Evolutionary conservation across 345 rosid species (phyloP), one percentile per base, ranked within the genome.

Genomic region (Gossypium thurberi): DNA sequence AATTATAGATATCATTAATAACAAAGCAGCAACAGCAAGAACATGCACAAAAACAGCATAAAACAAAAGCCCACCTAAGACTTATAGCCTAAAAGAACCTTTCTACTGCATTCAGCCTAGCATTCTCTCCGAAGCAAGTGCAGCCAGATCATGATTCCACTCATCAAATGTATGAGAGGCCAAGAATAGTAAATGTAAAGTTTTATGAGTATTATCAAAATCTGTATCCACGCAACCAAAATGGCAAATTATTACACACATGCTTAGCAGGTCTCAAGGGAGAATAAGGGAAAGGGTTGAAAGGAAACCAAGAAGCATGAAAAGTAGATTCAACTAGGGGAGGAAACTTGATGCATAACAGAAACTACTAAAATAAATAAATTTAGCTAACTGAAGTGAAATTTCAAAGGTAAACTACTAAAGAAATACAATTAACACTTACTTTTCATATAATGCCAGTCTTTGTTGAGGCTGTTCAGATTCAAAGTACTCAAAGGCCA

Each of bases 401-500:
- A 18, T 71, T 40, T 2, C 20, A 10, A 21, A 25, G 5, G 4
- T 20, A 28, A 59, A 6, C 25, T 13, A 57, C 7, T 17, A 47
- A 37, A 50, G 70, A 73, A 0, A 65, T 43, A 28, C 20, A 33
- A 75, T 18, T 20, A 47, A 21, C 18, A 77, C 84, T 75, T 84
- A 87, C 91, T 79, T 87, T 65, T 85, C 86, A 76, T 81, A 81
- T 51, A 87, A 76, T 57, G 91, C 86, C 20, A 18, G 86, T 71
- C 91, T 82, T 78, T 76, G 86, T 73, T 76, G 81, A 61, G 91
- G 91, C 71, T 79, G 86, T 40, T 85, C 89, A 65, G 76, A 70
- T 74, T 87, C 91, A 77, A 87, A 87, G 75, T 79, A 87, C 74
- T 87, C 89, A 78, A 87, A 82, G 33, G 85, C 82, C 48, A 84